A percentile compares a stretch with the other conserved stretches of the same genome.
phyloP scores from a whole-genome alignment of 2,329 filamentous ascomycete genomes.

The Amylocarpus encephaloides region DNA sequence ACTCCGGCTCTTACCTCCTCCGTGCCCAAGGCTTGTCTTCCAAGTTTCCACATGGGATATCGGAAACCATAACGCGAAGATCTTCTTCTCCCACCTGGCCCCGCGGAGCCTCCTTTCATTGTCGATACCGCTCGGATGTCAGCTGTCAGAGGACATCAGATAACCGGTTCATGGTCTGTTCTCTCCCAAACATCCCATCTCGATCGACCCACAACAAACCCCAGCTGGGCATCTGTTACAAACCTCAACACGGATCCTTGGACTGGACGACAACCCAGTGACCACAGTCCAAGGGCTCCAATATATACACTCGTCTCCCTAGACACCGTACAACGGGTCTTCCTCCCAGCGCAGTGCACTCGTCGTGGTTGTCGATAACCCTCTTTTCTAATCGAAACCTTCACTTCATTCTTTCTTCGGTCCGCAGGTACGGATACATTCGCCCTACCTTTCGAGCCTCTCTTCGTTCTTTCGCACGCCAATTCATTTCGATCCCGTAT shows the following conservation, averaged over 20 bases:
- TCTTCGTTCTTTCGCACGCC: constrained; percentile 16
- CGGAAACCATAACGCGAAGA: neutral
- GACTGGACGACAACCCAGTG: constrained; percentile 23
- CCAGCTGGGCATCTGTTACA: constrained; percentile 33
- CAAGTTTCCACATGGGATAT: neutral
- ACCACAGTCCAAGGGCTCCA: constrained; percentile 20
- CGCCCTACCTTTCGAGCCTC: constrained; percentile 21
- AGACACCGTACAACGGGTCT: constrained; percentile 4
- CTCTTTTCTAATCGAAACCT: constrained; percentile 41
- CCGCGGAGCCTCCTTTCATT: neutral
- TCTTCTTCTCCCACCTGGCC: neutral
- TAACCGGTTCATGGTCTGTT: constrained; percentile 43
- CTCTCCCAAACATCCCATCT: constrained; percentile 37
- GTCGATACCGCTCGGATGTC: constrained; percentile 45
- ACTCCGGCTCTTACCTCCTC: constrained; percentile 20
- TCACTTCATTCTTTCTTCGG: constrained; percentile 32
- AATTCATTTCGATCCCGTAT: constrained; percentile 14
- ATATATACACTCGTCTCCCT: constrained; percentile 35
- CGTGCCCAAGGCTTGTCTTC: constrained; percentile 8
- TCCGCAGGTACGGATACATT: constrained; percentile 47
- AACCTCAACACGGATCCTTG: constrained; percentile 27
- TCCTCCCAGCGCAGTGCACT: constrained; percentile 38
- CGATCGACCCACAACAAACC: constrained; percentile 33
- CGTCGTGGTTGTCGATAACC: constrained; percentile 42
- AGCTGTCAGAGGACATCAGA: constrained; percentile 46